phyloP scores from a whole-genome alignment of 768 basidiomycete genomes.

The Termitomyces sp. region DNA sequence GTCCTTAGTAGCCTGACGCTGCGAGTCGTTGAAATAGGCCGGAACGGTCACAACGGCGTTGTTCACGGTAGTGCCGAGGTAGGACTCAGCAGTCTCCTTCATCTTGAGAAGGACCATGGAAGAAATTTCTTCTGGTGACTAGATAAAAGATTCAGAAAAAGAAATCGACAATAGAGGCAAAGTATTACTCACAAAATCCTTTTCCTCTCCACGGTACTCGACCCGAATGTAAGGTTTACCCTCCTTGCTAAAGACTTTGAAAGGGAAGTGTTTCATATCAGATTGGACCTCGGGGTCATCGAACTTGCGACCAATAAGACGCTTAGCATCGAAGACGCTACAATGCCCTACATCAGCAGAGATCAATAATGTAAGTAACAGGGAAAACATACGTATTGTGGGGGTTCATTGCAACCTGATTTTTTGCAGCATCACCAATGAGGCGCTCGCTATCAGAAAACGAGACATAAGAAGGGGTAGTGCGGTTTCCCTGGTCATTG shows the following conservation, averaged over 20 bases:
- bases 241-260: constrained; percentile 80
- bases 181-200: constrained; percentile 72
- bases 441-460: constrained; percentile 95
- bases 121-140: constrained; percentile 96
- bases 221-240: constrained; percentile 89
- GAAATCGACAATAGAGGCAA: not conserved
- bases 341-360: constrained; percentile 6
- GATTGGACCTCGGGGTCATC: constrained; percentile 79
- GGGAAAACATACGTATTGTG: constrained; percentile 62
- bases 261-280: constrained; percentile 90
- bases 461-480: constrained; percentile 93
- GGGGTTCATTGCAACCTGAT: constrained; percentile 98
- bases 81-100: constrained; percentile 98
- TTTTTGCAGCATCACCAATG: constrained; percentile 99
- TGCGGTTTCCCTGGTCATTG: constrained; percentile 93
- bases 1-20: constrained; percentile 98
- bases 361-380: not conserved
- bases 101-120: constrained; percentile 97
- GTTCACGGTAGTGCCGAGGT: constrained; percentile 76
- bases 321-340: constrained; percentile 97
- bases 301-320: constrained; percentile 93
- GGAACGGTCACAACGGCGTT: constrained; percentile 97
- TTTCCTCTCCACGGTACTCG: constrained; percentile 88
- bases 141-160: constrained; percentile 26
- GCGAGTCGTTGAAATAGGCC: constrained; percentile 99